Base-by-base conservation (phyloP, 805 yeast genomes). In the Metschnikowia arizonensis region DNA sequence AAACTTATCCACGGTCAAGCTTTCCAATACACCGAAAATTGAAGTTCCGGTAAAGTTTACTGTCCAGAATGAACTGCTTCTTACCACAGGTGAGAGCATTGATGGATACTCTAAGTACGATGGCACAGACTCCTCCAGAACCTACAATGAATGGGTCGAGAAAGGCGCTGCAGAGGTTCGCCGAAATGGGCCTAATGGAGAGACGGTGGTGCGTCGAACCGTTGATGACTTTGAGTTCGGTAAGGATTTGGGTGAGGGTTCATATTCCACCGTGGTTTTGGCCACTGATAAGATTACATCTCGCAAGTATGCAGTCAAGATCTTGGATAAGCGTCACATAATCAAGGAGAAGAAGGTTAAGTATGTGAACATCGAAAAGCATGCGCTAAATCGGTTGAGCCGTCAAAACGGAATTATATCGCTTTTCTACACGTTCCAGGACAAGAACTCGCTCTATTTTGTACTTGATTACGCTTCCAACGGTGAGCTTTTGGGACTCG, bases 291-390 rank as follows among this genome's bases (percentile, higher is more conserved):
- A 76, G 69, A 59, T 68, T 74, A 44, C 80, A 72, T 36, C 76
- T 62, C 63, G 72, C 60, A 64, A 79, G 66, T 86, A 82, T 60
- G 95, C 95, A 1, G 83, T 86, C 9, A 86, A 86, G 60, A 78
- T 85, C 3, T 65, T 86, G 45, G 88, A 83, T 60, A 86, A 86
- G 60, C 74, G 84, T 46, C 91, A 86, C 58, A 79, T 86, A 40
- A 85, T 86, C 44, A 81, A 79, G 52, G 95, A 86, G 58, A 86
- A 85, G 62, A 86, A 86, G 58, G 93, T 85, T 26, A 85, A 86
- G 59, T 86, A 86, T 60, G 95, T 86, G 40, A 85, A 84, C 59
- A 83, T 86, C 44, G 95, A 86, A 58, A 86, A 86, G 57, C 83
- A 83, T 58, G 85, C 95, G 0, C 70, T 86, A 53, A 85, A 85